Conservation (phyloP, 108 stramenopile genomes). For the Seminavis robusta region DNA sequence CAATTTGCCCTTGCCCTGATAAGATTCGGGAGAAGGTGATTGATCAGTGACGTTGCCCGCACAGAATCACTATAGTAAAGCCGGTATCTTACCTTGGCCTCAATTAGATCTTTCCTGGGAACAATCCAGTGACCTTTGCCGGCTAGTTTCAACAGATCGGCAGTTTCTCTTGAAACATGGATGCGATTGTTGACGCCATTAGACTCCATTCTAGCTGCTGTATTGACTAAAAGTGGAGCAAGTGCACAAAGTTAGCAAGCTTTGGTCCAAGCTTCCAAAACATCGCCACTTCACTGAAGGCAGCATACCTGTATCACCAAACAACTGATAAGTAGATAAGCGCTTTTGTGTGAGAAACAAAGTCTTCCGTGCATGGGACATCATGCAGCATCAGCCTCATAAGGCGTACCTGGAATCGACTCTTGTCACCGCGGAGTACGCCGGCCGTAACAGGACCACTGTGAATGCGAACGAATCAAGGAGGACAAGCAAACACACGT, state of each 20-base stretch:
- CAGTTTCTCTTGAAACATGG: conserved; percentile 42
- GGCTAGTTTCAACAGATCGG: conserved; percentile 28
- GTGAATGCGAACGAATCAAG: too few relatives aligned
- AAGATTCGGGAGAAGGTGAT: background rate
- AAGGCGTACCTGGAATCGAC: too few relatives aligned
- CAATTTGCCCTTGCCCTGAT: background rate
- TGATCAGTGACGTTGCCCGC: background rate
- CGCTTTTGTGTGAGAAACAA: too few relatives aligned
- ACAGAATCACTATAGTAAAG: background rate
- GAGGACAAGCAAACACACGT: too few relatives aligned
- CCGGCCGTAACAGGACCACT: conserved; percentile 54
- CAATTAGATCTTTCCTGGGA: conserved; percentile 23
- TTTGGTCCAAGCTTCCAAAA: too few relatives aligned
- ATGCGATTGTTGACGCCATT: conserved; percentile 29
- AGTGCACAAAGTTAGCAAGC: too few relatives aligned
- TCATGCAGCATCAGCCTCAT: too few relatives aligned
- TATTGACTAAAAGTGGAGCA: too few relatives aligned
- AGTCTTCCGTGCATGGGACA: too few relatives aligned
- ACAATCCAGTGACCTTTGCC: conserved; percentile 37
- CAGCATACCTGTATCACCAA: conserved; percentile 59
- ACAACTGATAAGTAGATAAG: too few relatives aligned
- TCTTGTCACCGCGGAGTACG: conserved; percentile 40
- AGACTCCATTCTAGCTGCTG: conserved; percentile 48
- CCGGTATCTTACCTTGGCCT: conserved; percentile 30
- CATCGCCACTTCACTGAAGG: too few relatives aligned